These are phyloP conservation scores for Panicum hallii DNA, from an alignment of 202 grass and related monocot species.

Conservation along the genomic window DNA sequence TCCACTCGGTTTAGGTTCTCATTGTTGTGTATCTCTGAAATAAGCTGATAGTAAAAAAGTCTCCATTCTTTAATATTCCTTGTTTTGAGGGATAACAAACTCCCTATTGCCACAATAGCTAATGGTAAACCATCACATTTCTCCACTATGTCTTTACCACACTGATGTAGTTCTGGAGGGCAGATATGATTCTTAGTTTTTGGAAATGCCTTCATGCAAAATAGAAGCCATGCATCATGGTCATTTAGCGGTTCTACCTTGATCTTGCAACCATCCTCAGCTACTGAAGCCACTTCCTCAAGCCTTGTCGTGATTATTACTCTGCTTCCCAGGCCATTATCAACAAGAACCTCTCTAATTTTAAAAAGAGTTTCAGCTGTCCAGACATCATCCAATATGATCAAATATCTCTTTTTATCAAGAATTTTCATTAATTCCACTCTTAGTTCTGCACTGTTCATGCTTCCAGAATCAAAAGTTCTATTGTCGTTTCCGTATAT, in stretches of 20 bases:
- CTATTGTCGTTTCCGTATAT: neutral
- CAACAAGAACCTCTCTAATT: constrained; percentile 5
- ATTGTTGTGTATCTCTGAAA: constrained; percentile 17
- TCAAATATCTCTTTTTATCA: constrained; percentile 33
- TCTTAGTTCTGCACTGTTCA: neutral
- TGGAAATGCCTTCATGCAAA: constrained; percentile 54
- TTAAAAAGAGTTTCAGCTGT: neutral
- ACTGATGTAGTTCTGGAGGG: constrained; percentile 8
- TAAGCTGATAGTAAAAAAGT: neutral
- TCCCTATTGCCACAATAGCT: constrained; percentile 53
- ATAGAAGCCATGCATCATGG: constrained; percentile 42
- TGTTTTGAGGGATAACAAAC: constrained; percentile 25
- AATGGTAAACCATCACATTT: constrained; percentile 66
- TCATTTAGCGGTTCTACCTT: constrained; percentile 15
- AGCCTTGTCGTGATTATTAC: constrained; percentile 53
- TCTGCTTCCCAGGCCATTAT: constrained; percentile 36
- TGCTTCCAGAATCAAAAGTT: neutral
- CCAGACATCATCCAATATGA: constrained; percentile 36
- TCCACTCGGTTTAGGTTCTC: neutral
- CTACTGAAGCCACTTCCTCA: constrained; percentile 34
- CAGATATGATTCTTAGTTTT: neutral
- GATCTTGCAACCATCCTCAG: constrained; percentile 23
- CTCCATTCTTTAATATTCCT: constrained; percentile 12
- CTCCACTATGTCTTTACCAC: constrained; percentile 20
- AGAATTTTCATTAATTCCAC: neutral